Percentiles rank a stretch among this genome's conserved stretches.
These are phyloP conservation scores for Trichaptum fuscoviolaceum DNA, from an alignment of 768 basidiomycete species.

Conservation along the genomic window DNA sequence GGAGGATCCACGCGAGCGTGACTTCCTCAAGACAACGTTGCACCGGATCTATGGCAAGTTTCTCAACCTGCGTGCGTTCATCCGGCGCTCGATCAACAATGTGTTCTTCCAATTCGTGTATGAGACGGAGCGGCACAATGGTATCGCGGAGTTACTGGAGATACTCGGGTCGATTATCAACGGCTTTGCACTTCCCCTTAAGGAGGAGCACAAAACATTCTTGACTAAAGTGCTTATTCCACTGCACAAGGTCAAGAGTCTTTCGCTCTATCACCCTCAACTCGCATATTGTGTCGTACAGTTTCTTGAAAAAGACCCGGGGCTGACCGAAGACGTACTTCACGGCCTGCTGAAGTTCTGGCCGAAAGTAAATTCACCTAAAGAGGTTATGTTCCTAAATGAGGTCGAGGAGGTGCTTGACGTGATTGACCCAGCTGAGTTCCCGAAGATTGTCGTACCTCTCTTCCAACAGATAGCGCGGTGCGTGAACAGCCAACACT, in stretches of 20 bases:
- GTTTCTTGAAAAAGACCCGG: constrained; percentile 93
- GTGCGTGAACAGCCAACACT: constrained; percentile 99
- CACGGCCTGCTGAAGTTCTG: constrained; percentile 94
- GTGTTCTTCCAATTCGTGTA: constrained; percentile 99
- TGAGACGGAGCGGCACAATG: constrained; percentile 98
- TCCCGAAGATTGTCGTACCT: constrained; percentile 90
- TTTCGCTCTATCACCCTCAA: constrained; percentile 99
- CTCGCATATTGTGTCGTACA: constrained; percentile 99
- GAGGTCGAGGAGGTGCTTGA: constrained; percentile 99
- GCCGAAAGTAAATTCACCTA: constrained; percentile 99
- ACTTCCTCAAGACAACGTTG: constrained; percentile 97
- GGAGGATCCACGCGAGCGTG: constrained; percentile 97
- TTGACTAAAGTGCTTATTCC: constrained; percentile 91
- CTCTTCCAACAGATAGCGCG: constrained; percentile 92
- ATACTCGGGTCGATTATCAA: constrained; percentile 99
- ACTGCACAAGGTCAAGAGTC: constrained; percentile 94
- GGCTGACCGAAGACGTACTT: constrained; percentile 92
- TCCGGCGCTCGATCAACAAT: constrained; percentile 98
- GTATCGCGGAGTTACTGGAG: constrained; percentile 96
- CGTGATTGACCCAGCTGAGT: constrained; percentile 94
- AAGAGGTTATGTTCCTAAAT: constrained; percentile 99
- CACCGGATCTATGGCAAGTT: constrained; percentile 99
- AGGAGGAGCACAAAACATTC: constrained; percentile 99
- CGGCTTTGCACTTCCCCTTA: constrained; percentile 94
- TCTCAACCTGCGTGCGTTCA: constrained; percentile 96